Evolutionary conservation across 2,329 filamentous ascomycete species (phyloP), one percentile per base, ranked within the genome.

Genomic region (Cladophialophora exuberans): DNA sequence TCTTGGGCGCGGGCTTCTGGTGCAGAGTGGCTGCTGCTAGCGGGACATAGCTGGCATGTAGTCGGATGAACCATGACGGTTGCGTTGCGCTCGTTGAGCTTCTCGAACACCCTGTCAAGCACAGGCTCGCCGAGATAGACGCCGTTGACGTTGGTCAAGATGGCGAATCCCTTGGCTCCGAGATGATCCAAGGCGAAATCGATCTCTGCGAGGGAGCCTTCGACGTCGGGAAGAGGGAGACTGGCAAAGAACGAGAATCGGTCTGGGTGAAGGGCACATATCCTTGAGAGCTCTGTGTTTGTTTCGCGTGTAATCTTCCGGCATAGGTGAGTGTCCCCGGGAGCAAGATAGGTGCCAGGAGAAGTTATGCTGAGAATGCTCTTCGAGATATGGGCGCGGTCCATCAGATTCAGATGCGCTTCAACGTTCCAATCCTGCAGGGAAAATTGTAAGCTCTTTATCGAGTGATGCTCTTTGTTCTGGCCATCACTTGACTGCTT

Each of bases 31-130:
- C 15, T n/a, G 20, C 56, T 76, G 78, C 4, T 74, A 75, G 7
- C 67, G 71, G 15, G 75, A 64, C 57, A 80, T 18, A 47, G 28
- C 15, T 53, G 58, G 18, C 36, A 44, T 6, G 30, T 76, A 0
- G 78, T 81, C 0, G 79, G 80, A 50, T 83, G 81, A 33, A 82
- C 74, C 59, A 83, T 82, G 0, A 82, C 69, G 0, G 72, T 74
- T 0, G 76, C 75, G 2, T 74, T 67, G 1, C 76, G 64, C 3
- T 64, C 56, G 52, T 81, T 75, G 15, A 83, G 64, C 26, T 72
- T 74, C 1, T 72, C 69, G 56, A 79, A 81, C 5, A 83, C 68
- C 0, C 66, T 64, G 18, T 75, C 72, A 11, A 83, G 69, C 1
- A 54, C 59, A 0, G 66, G 48, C 52, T 79, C 73, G 3, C 81